Conservation (phyloP, 495 filamentous ascomycete species). For the Neurospora sp. region DNA sequence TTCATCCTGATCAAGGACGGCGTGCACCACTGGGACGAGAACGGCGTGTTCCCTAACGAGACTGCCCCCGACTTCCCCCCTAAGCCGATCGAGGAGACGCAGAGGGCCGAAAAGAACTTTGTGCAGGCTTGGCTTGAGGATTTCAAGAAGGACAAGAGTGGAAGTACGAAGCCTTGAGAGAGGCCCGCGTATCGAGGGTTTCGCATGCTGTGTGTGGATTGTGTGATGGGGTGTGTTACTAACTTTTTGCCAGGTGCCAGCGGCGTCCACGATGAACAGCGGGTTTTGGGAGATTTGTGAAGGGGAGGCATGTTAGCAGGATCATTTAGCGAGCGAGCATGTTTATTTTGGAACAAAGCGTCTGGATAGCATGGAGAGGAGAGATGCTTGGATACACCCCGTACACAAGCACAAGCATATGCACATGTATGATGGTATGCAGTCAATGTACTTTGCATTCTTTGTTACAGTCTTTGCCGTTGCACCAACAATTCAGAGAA, state of each 20-base stretch:
- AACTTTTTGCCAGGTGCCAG: background rate
- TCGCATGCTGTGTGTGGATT: too few species aligned
- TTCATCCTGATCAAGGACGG: slow-evolving; percentile 51
- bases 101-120: slow-evolving; percentile 45
- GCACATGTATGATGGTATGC: background rate
- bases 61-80: slow-evolving; percentile 45
- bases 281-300: background rate
- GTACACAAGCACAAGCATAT: background rate
- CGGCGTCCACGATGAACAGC: background rate
- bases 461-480: background rate
- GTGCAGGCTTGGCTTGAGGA: slow-evolving; percentile 58
- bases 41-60: slow-evolving; percentile 53
- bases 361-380: background rate
- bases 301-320: background rate
- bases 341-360: background rate
- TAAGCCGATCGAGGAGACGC: slow-evolving; percentile 39
- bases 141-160: slow-evolving; percentile 24
- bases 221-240: background rate
- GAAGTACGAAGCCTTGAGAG: background rate
- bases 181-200: background rate
- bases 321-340: background rate
- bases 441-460: background rate
- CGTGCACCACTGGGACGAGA: slow-evolving; percentile 67
- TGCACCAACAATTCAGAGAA: background rate
- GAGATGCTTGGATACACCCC: background rate